These are phyloP conservation scores for Pythium chondricola DNA, from an alignment of 352 stramenopile species.

Conservation along the genomic window DNA sequence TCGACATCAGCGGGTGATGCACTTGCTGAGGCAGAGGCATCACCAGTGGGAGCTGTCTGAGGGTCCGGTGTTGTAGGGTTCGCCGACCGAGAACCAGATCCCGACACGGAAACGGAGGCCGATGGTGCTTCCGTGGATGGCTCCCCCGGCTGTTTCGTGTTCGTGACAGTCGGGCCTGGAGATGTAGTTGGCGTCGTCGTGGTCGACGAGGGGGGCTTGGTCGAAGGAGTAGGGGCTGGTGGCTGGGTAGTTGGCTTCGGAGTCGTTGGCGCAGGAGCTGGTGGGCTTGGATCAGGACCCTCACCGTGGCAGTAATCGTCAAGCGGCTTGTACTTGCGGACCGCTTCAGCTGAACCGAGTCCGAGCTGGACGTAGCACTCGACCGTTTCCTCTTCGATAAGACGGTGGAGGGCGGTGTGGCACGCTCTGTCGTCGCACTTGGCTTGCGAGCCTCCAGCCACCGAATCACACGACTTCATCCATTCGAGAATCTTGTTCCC, in stretches of 20 bases:
- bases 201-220: not conserved
- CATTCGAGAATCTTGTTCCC: conserved; percentile 13
- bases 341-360: conserved; percentile 20
- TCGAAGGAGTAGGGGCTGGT: not conserved
- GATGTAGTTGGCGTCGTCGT: not conserved
- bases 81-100: too few relatives aligned
- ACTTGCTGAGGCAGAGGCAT: too few relatives aligned
- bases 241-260: not conserved
- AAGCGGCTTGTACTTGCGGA: conserved; percentile 32
- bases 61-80: too few relatives aligned
- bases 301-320: conserved; percentile 39
- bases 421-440: conserved; percentile 32
- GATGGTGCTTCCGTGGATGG: not conserved
- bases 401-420: conserved; percentile 29
- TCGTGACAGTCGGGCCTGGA: not conserved
- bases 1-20: too few relatives aligned
- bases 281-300: conserved; percentile 25
- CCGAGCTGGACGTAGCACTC: conserved; percentile 30
- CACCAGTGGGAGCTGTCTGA: too few relatives aligned
- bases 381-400: conserved; percentile 32
- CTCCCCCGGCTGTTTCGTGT: not conserved
- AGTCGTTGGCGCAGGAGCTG: conserved; percentile 11
- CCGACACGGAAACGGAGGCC: too few relatives aligned
- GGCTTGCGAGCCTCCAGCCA: conserved; percentile 29
- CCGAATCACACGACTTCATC: conserved; percentile 30